phyloP scores from a whole-genome alignment of 1,284 basidiomycete genomes.

The Puccinia hordei region DNA sequence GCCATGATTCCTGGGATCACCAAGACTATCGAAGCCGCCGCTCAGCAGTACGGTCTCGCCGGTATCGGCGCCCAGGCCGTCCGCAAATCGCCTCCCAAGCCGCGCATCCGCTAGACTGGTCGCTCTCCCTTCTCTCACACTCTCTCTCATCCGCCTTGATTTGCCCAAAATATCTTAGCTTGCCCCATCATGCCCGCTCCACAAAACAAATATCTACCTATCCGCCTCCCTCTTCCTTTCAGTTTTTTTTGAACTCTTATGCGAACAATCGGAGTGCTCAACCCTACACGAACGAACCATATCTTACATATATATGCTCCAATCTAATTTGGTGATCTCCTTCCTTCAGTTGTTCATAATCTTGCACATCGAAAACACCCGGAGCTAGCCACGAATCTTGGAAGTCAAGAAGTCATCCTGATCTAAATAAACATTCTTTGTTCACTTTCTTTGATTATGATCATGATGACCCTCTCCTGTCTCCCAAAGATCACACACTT shows the following conservation, averaged over 20 bases:
- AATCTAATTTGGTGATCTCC: no score
- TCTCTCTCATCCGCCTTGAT: neutral
- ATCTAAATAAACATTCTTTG: no score
- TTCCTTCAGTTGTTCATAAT: no score
- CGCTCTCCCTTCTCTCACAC: neutral
- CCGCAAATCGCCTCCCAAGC: neutral
- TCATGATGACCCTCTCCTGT: no score
- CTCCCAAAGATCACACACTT: no score
- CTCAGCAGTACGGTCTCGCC: slow-evolving; percentile 14
- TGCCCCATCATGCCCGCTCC: neutral
- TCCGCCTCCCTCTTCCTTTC: neutral
- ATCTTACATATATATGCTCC: no score
- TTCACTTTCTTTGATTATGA: no score
- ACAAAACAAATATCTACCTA: neutral
- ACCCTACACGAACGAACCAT: no score
- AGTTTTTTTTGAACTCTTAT: neutral
- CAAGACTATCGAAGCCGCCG: slow-evolving; percentile 10
- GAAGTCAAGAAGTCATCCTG: no score
- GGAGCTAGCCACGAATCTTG: no score
- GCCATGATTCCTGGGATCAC: slow-evolving; percentile 23
- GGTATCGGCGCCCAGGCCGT: slow-evolving; percentile 33
- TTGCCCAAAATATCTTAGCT: neutral
- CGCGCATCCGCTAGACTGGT: neutral
- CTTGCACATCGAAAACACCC: no score
- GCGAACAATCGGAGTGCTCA: no score